phyloP scores from a whole-genome alignment of 768 basidiomycete species.

The Pholiota microspora region DNA sequence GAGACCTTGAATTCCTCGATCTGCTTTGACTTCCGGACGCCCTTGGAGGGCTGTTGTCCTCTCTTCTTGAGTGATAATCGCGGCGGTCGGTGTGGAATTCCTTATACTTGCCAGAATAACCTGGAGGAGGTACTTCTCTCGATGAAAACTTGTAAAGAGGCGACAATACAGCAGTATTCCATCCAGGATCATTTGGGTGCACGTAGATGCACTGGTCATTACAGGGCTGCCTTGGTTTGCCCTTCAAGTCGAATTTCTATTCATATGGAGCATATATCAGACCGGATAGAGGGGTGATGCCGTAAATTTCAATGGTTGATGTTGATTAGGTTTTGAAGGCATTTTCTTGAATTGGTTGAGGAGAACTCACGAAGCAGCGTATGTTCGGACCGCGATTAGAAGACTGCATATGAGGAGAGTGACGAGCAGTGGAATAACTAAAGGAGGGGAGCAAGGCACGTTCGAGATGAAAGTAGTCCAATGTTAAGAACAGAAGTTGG shows the following conservation, averaged over 20 bases:
- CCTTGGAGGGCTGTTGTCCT: neutral
- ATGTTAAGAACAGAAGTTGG: too few species aligned
- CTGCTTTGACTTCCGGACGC: neutral
- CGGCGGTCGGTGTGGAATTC: neutral
- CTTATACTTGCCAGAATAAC: neutral
- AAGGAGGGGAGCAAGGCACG: neutral
- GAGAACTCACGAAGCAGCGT: neutral
- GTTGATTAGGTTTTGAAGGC: conserved; percentile 2
- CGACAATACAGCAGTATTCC: neutral
- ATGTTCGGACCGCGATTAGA: too few species aligned
- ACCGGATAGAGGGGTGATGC: neutral
- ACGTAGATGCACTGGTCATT: conserved; percentile 4
- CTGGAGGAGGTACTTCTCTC: too few species aligned
- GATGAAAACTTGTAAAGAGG: too few species aligned
- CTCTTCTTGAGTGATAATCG: neutral
- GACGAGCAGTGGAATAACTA: neutral
- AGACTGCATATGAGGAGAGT: too few species aligned
- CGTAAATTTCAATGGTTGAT: too few species aligned
- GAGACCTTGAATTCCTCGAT: neutral
- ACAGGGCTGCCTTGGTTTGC: conserved; percentile 6
- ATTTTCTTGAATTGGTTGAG: neutral
- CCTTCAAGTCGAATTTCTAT: conserved; percentile 12
- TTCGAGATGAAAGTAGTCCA: too few species aligned
- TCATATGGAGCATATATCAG: neutral
- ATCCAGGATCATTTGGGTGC: conserved; percentile 13